Percentiles rank a stretch among this genome's conserved stretches.
These are phyloP conservation scores for Arachis hypogaea DNA, from an alignment of 306 rosid genomes.

Conservation along the genomic window DNA sequence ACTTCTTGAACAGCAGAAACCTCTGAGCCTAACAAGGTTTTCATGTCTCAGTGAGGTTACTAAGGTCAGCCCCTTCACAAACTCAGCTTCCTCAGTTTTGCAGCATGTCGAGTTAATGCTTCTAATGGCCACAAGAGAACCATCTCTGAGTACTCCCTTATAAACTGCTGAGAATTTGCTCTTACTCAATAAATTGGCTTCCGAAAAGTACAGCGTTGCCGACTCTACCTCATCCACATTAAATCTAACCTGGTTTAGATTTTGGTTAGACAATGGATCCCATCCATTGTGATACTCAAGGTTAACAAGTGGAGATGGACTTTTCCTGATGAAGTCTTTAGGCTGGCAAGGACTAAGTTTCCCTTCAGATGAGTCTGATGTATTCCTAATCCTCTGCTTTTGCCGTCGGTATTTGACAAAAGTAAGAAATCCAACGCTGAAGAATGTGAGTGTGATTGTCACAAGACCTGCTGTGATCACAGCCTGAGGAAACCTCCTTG, in stretches of 20 bases:
- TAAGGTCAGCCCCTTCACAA: conserved; percentile 67
- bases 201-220: conserved; percentile 86
- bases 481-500: conserved; percentile 53
- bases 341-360: conserved; percentile 69
- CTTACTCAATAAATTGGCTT: conserved; percentile 67
- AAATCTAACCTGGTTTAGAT: conserved; percentile 54
- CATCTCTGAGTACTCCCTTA: conserved; percentile 83
- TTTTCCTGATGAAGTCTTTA: conserved; percentile 59
- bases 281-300: conserved; percentile 78
- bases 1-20: conserved; percentile 90
- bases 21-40: conserved; percentile 77
- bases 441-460: conserved; percentile 45
- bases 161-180: conserved; percentile 85
- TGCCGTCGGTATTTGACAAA: conserved; percentile 59
- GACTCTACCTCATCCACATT: conserved; percentile 93
- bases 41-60: conserved; percentile 74
- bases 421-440: conserved; percentile 46
- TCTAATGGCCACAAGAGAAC: conserved; percentile 81
- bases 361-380: conserved; percentile 57
- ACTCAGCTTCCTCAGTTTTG: conserved; percentile 83
- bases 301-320: conserved; percentile 82
- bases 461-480: conserved; percentile 55
- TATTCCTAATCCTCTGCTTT: conserved; percentile 71
- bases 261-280: conserved; percentile 66
- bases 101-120: conserved; percentile 75